A percentile compares a stretch with the other conserved stretches of the same genome.
Conservation (phyloP, 129 eudicot species). For the Escallonia herrerae region DNA sequence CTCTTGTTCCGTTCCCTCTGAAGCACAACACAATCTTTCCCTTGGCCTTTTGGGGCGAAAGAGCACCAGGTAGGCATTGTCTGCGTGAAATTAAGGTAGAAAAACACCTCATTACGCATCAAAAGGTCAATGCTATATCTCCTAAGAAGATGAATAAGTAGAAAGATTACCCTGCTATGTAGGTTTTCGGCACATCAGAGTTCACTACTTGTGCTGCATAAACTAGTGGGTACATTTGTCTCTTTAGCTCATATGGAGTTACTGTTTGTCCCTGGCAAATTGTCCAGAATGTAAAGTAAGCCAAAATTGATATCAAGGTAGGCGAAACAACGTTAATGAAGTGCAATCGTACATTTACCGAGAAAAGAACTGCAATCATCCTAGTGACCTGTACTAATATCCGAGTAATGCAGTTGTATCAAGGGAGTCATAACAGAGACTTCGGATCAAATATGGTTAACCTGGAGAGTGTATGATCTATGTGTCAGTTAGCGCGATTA, state of each 20-base stretch:
- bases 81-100: constrained; percentile 34
- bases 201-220: constrained; percentile 62
- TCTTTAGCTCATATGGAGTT: constrained; percentile 56
- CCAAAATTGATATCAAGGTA: too few relatives aligned
- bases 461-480: too few relatives aligned
- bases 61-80: constrained; percentile 80
- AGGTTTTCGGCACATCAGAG: constrained; percentile 35
- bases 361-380: too few relatives aligned
- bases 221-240: constrained; percentile 65
- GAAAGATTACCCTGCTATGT: constrained; percentile 50
- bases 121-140: not conserved
- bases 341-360: too few relatives aligned
- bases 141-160: not conserved
- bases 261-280: constrained; percentile 70
- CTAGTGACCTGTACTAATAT: too few relatives aligned
- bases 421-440: too few relatives aligned
- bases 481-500: too few relatives aligned
- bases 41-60: constrained; percentile 51
- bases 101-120: not conserved
- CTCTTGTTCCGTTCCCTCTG: constrained; percentile 83
- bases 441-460: too few relatives aligned
- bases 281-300: not conserved
- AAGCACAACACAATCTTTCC: constrained; percentile 85
- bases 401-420: too few relatives aligned
- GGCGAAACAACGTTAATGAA: too few relatives aligned